Conservation (phyloP, 257 asterid genomes). For the Capsicum baccatum region DNA sequence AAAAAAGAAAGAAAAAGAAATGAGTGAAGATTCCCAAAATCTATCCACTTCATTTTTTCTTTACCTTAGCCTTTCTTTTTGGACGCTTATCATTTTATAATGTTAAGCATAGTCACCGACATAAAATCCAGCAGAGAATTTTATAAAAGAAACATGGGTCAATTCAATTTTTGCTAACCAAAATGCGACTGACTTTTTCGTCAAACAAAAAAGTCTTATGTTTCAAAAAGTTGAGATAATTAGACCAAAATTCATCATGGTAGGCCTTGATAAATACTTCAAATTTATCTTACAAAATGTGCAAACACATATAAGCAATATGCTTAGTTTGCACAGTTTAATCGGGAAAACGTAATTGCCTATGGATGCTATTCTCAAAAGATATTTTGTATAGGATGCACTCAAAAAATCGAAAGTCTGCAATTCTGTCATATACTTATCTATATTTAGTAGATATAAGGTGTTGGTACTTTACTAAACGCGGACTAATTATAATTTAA, state of each 20-base stretch:
- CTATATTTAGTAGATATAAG: no score
- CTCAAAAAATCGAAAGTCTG: no score
- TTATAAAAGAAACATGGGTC: background rate
- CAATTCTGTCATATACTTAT: no score
- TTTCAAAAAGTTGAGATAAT: background rate
- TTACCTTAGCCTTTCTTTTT: background rate
- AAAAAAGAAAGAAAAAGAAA: background rate
- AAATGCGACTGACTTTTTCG: background rate
- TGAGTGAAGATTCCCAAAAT: background rate
- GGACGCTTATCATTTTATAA: background rate
- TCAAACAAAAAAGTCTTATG: background rate
- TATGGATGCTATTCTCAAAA: no score
- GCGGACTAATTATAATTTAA: no score
- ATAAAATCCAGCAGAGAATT: background rate
- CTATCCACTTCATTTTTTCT: background rate
- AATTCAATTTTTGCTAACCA: background rate
- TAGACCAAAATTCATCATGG: background rate
- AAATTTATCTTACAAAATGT: no score
- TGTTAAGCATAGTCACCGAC: background rate
- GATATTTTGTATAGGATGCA: no score
- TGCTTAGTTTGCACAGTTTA: no score
- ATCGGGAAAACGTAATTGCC: no score
- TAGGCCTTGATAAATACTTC: background rate
- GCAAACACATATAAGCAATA: no score
- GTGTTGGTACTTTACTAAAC: no score